These are phyloP conservation scores for Sporobolus alterniflorus DNA, from an alignment of 202 grass and related monocot genomes.

Conservation along the genomic window DNA sequence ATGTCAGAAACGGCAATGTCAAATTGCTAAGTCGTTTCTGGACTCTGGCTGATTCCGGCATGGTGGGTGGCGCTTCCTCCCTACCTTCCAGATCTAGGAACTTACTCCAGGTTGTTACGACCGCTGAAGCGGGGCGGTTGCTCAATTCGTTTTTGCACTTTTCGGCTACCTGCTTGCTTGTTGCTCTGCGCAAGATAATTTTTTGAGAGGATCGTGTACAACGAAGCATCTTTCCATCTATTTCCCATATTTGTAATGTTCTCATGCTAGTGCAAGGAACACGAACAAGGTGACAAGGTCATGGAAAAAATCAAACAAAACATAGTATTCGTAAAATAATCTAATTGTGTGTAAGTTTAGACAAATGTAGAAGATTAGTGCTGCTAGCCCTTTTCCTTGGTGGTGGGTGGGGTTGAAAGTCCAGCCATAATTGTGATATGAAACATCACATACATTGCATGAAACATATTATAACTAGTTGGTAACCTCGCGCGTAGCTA, in stretches of 20 bases:
- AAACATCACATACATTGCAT: neutral
- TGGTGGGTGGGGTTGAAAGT: neutral
- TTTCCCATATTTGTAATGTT: neutral
- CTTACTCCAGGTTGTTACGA: neutral
- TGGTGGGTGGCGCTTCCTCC: neutral
- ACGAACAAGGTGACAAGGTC: neutral
- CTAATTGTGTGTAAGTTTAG: neutral
- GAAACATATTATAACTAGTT: neutral
- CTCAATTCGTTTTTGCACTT: slow-evolving; percentile 12
- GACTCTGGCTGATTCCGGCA: slow-evolving; percentile 18
- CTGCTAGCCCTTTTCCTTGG: neutral
- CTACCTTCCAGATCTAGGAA: neutral
- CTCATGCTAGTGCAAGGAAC: neutral
- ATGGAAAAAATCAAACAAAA: neutral
- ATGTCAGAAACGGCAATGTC: too few relatives aligned
- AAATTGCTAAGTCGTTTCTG: too few relatives aligned
- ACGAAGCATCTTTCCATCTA: neutral
- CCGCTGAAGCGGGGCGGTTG: too few relatives aligned
- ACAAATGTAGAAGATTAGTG: neutral
- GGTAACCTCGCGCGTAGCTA: too few relatives aligned
- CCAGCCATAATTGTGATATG: neutral
- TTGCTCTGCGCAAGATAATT: neutral
- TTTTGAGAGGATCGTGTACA: neutral
- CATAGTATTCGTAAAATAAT: neutral
- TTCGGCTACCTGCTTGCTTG: neutral